Percentiles rank a stretch among this genome's conserved stretches.
Conservation (phyloP, 2,329 filamentous ascomycete genomes). For the Diplocarpon mali region DNA sequence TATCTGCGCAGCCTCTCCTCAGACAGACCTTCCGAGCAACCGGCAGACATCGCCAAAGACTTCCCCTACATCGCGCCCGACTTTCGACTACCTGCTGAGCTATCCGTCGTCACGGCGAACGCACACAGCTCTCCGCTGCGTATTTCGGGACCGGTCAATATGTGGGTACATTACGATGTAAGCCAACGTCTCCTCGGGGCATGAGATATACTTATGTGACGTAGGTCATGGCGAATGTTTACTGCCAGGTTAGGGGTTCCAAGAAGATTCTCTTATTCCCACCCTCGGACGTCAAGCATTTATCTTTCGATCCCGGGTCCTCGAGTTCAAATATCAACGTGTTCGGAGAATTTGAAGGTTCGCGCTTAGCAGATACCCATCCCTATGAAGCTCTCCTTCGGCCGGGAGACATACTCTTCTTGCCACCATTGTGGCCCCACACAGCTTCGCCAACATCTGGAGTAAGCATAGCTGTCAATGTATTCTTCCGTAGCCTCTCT, state of each 20-base stretch:
- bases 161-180: slow-evolving; percentile 88
- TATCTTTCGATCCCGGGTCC: slow-evolving; percentile 63
- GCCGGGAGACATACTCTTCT: slow-evolving; percentile 67
- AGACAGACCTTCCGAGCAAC: slow-evolving; percentile 53
- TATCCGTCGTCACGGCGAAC: slow-evolving; percentile 48
- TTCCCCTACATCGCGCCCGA: slow-evolving; percentile 60
- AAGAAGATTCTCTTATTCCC: slow-evolving; percentile 71
- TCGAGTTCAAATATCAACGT: slow-evolving; percentile 72
- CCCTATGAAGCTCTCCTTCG: slow-evolving; percentile 56
- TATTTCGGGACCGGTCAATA: slow-evolving; percentile 67
- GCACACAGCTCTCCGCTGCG: slow-evolving; percentile 69
- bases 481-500: slow-evolving; percentile 70
- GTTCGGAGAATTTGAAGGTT: slow-evolving; percentile 39
- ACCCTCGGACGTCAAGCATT: slow-evolving; percentile 57
- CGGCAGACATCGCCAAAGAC: slow-evolving; percentile 60
- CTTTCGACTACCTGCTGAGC: slow-evolving; percentile 54
- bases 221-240: slow-evolving; percentile 76
- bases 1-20: slow-evolving; percentile 73
- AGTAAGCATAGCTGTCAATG: slow-evolving; percentile 71
- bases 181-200: slow-evolving; percentile 20
- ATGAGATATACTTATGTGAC: slow-evolving; percentile 5
- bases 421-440: slow-evolving; percentile 79
- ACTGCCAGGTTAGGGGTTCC: slow-evolving; percentile 65
- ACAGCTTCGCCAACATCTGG: slow-evolving; percentile 49
- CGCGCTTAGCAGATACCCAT: slow-evolving; percentile 37